phyloP scores from a whole-genome alignment of 345 rosid species.

The Hypericum perforatum region DNA sequence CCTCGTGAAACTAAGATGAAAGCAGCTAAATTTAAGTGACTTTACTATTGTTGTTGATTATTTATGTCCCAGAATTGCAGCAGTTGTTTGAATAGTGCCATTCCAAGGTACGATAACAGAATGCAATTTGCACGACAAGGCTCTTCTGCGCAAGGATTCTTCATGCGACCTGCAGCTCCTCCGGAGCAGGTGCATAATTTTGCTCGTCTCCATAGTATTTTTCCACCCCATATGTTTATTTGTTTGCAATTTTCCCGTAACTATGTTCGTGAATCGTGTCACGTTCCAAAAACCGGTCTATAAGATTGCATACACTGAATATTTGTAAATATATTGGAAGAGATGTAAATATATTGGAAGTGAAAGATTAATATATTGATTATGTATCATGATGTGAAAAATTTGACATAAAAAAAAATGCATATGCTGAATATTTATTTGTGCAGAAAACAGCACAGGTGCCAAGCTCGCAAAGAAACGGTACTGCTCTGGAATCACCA shows the following conservation, averaged over 20 bases:
- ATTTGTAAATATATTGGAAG: no score
- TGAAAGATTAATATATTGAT: no score
- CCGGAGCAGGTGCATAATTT: slow-evolving; percentile 3
- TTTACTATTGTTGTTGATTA: no score
- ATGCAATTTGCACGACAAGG: slow-evolving; percentile 58
- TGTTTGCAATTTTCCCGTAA: neutral
- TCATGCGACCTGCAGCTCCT: slow-evolving; percentile 57
- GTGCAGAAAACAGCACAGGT: slow-evolving; percentile 11
- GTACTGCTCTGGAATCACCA: slow-evolving; percentile 18
- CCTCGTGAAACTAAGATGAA: no score
- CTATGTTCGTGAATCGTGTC: no score
- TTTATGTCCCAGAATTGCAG: slow-evolving; percentile 55
- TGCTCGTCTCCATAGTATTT: neutral
- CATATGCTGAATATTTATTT: slow-evolving; percentile 27
- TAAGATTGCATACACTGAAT: no score
- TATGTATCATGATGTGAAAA: no score
- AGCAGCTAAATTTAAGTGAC: no score
- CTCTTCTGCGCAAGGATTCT: slow-evolving; percentile 46
- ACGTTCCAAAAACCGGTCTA: no score
- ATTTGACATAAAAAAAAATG: neutral
- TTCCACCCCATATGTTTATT: neutral
- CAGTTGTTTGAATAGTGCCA: slow-evolving; percentile 45
- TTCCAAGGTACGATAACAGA: slow-evolving; percentile 45
- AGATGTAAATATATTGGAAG: no score
- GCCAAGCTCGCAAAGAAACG: neutral